Percentiles rank a stretch among this genome's conserved stretches.
Conservation (phyloP, 768 basidiomycete genomes). For the Asterophora parasitica region DNA sequence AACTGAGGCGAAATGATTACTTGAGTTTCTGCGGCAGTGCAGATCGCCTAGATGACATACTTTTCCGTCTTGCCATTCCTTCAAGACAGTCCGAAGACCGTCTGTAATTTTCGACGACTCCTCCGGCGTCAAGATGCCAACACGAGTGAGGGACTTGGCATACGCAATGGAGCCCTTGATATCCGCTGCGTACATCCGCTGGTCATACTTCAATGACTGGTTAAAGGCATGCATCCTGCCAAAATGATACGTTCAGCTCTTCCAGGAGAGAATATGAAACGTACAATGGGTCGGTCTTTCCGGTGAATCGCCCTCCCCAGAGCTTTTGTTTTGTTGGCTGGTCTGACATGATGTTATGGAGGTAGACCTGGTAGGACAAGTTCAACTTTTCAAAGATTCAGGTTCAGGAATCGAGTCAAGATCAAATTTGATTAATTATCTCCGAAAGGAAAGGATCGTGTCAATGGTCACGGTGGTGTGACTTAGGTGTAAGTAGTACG, state of each 20-base stretch:
- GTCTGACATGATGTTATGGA: slow-evolving; percentile 26
- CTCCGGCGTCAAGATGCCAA: slow-evolving; percentile 73
- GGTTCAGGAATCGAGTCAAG: too few species aligned
- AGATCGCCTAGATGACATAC: slow-evolving; percentile 36
- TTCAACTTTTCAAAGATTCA: too few species aligned
- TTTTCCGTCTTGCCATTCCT: slow-evolving; percentile 80
- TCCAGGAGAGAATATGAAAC: slow-evolving; percentile 18
- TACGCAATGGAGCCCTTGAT: slow-evolving; percentile 95
- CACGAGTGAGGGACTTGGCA: slow-evolving; percentile 77
- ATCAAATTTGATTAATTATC: too few species aligned
- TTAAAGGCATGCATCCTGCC: slow-evolving; percentile 95
- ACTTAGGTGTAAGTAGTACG: neutral
- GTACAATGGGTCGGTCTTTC: slow-evolving; percentile 83
- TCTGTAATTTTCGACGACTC: slow-evolving; percentile 71
- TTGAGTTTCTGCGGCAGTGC: slow-evolving; percentile 1
- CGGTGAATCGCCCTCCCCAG: slow-evolving; percentile 88
- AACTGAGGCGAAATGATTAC: slow-evolving; percentile 47
- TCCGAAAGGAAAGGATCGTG: too few species aligned
- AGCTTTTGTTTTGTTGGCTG: slow-evolving; percentile 60
- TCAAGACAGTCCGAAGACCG: slow-evolving; percentile 69
- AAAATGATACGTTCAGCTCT: slow-evolving; percentile 7
- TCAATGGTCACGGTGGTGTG: neutral
- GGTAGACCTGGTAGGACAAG: too few species aligned
- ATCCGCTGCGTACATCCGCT: slow-evolving; percentile 90
- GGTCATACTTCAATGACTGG: slow-evolving; percentile 92